Evolutionary conservation across 768 basidiomycete genomes (phyloP), one percentile per base, ranked within the genome.

Genomic region (Auriscalpium orientale): DNA sequence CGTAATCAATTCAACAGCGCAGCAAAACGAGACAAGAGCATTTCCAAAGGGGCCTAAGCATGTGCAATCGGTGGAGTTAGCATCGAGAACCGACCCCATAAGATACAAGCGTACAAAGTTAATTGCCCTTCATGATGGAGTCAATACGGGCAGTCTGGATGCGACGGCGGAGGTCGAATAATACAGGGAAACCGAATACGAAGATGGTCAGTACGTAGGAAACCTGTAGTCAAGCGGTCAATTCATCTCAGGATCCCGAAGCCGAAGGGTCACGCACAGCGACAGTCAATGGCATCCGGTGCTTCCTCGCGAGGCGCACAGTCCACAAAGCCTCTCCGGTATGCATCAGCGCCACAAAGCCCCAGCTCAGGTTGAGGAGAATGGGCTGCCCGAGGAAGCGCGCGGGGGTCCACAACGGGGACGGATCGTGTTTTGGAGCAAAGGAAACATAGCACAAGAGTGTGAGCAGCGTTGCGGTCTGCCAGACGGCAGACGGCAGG

Each of bases 41-140:
- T 28, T 28, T 28, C 28, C 28, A 5, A 28, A 28, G 28, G 28
- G 28, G 28, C 28, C 28, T 28, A 28, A 28, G 28, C 7, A 28
- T 2, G 28, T 28, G 28, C 28, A 7, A 28, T 28, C 28, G 28
- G 28, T 28, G 28, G 28, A 3, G 7, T 28, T 28, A 5, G 28
- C 28, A 28, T 28, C 28, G 28, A 28, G 28, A 28, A 28, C 28
- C 28, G 28, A 28, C 28, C 28, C 28, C 28, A 28, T 7, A 28
- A 11, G 34, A 15, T 36, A 8, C 35, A 35, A 12, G 28, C 13
- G 21, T 11, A 35, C 9, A 10, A 33, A 37, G 16, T 53, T 40
- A 85, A 65, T 87, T 71, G 10, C 79, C 78, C 67, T 91, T 91
- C 84, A 87, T 84, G 4, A 91, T 85, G 33, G 87, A 89, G 55